phyloP scores from a whole-genome alignment of 2,329 filamentous ascomycete genomes.

The Aureobasidium lini region DNA sequence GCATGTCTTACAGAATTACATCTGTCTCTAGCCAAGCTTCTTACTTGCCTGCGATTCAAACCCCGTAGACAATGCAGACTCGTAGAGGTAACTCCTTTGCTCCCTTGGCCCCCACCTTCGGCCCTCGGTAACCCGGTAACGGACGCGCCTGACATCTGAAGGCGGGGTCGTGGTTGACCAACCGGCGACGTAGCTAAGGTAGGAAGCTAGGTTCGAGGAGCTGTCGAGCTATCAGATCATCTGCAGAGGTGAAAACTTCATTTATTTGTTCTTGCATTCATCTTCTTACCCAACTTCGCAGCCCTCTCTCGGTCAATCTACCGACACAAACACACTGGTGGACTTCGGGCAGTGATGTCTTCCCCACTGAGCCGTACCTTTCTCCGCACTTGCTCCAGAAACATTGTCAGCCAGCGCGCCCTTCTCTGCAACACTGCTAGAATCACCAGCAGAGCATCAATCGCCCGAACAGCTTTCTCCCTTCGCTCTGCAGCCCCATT shows the following conservation, averaged over 20 bases:
- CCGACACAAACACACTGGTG: neutral
- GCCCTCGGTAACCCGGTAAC: neutral
- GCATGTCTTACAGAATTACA: too few species aligned
- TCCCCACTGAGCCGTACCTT: conserved; percentile 33
- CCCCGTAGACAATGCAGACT: too few species aligned
- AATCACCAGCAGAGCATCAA: conserved; percentile 14
- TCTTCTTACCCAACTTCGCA: neutral
- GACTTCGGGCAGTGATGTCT: conserved; percentile 21
- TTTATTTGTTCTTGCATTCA: neutral
- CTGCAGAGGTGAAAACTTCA: neutral
- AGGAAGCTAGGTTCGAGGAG: neutral
- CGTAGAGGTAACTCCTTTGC: neutral
- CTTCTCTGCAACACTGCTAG: conserved; percentile 22
- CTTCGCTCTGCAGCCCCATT: conserved; percentile 22
- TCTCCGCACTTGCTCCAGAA: conserved; percentile 25
- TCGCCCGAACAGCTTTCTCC: conserved; percentile 5
- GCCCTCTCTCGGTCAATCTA: neutral
- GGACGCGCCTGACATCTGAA: neutral
- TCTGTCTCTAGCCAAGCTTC: too few species aligned
- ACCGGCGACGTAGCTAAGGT: neutral
- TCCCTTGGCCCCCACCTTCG: neutral
- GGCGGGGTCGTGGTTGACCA: neutral
- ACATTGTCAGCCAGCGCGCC: conserved; percentile 23
- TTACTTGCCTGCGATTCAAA: too few species aligned
- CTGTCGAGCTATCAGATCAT: conserved; percentile 4